Base-by-base conservation (phyloP, 768 basidiomycete species). In the Tremella yokohamensis region DNA sequence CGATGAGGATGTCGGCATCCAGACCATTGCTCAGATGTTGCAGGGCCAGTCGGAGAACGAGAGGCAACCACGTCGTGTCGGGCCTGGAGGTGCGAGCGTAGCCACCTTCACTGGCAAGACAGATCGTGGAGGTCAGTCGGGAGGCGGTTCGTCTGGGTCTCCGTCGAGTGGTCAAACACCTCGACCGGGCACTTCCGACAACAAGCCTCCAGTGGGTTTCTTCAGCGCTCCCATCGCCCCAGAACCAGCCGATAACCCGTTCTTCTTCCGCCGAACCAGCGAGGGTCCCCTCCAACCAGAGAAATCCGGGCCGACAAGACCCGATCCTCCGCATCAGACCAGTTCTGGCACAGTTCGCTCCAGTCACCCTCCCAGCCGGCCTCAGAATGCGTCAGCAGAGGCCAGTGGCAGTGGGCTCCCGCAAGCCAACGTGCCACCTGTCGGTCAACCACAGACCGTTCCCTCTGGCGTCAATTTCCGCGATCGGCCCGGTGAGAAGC, bases 331-430 rank as follows among this genome's bases (percentile, higher is more conserved):
- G 9, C 37, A 48, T 25, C 44, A 56, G 38, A 50, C 48, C 12
- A 16, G 29, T n/a, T 51, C 60, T 20, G 2, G 20, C 22, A 45
- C 42, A 16, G 39, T 37, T 7, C 56, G 39, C 3, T 11, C 11
- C 12, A 18, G 20, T 15, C 20, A 11, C 22, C 39, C 16, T 34
- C 22, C 29, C 29, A 11, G 29, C 29, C 24, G 47, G 29, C 58
- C 52, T 20, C 18, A 57, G 22, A 72, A 72, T 40, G 55, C 55
- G 13, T 69, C 70, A 4, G 62, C 68, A 1, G 56, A 48, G 15
- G 63, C 57, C 2, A 25, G 42, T 1, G 70, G 68, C 0, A 68
- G 59, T 45, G 70, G 70, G 16, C 40, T 72, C 19, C 64, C 66
- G 7, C 56, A 72, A 15, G 50, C 54, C 16, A 42, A 61, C 37